Conservation (phyloP, 129 eudicot genomes). For the Lonicera japonica region DNA sequence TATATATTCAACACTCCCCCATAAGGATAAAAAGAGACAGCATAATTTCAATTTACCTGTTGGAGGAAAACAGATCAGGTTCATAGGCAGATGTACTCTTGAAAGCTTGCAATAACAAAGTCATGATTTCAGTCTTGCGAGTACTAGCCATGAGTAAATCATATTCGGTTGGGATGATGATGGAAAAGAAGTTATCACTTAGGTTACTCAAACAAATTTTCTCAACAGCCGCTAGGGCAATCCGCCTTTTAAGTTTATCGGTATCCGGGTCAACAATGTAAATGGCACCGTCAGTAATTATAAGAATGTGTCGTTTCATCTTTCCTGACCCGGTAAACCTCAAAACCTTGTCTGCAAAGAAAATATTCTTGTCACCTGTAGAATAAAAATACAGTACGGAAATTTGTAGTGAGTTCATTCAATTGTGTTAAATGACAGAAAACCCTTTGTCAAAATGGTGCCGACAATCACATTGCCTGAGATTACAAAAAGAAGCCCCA, state of each 20-base stretch:
- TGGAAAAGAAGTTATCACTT: slow-evolving; percentile 75
- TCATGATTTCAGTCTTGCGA: slow-evolving; percentile 78
- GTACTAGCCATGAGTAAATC: slow-evolving; percentile 90
- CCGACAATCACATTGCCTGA: not conserved
- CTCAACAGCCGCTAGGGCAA: slow-evolving; percentile 86
- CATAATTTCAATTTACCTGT: slow-evolving; percentile 40
- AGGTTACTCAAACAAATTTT: slow-evolving; percentile 77
- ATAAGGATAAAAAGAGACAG: not conserved
- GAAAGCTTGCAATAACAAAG: slow-evolving; percentile 60
- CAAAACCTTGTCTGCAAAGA: slow-evolving; percentile 78
- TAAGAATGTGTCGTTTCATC: slow-evolving; percentile 62
- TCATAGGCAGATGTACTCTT: slow-evolving; percentile 76
- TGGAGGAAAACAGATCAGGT: slow-evolving; percentile 60
- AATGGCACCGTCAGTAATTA: slow-evolving; percentile 66
- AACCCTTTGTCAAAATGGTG: not conserved
- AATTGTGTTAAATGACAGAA: not conserved
- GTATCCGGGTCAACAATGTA: slow-evolving; percentile 77
- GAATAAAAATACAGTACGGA: not conserved
- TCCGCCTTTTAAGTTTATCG: slow-evolving; percentile 63
- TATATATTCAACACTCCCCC: slow-evolving; percentile 1
- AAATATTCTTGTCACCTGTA: slow-evolving; percentile 72
- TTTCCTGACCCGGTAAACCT: slow-evolving; percentile 91
- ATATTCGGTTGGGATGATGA: slow-evolving; percentile 88
- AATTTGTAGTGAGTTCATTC: no score
- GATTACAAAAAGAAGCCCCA: no score